Percentiles rank a stretch among this genome's conserved stretches.
Conservation (phyloP, 805 yeast genomes). For the Pichia insulana region DNA sequence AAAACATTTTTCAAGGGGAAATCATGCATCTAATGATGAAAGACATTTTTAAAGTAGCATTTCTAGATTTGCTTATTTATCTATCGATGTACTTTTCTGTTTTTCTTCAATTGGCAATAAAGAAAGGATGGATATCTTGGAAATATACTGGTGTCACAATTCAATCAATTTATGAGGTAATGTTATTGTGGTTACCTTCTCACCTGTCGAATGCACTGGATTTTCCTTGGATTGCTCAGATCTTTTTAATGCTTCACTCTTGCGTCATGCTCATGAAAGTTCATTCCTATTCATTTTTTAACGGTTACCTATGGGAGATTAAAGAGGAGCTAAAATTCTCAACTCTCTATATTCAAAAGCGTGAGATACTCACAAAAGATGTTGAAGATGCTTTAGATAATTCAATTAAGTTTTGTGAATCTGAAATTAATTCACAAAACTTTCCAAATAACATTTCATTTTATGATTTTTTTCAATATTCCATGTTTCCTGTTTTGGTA, state of each 20-base stretch:
- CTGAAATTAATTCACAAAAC: constrained; percentile 55
- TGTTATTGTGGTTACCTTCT: constrained; percentile 44
- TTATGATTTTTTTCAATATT: constrained; percentile 59
- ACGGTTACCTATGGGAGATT: constrained; percentile 78
- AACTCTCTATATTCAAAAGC: constrained; percentile 32
- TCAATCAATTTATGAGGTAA: constrained; percentile 47
- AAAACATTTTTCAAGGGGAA: constrained; percentile 40
- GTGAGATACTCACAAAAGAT: constrained; percentile 23
- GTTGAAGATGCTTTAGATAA: constrained; percentile 31
- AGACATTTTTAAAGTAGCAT: constrained; percentile 59
- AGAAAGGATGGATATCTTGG: constrained; percentile 48
- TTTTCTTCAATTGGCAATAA: constrained; percentile 48
- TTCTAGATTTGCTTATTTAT: constrained; percentile 73
- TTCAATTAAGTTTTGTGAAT: constrained; percentile 59
- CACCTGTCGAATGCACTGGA: constrained; percentile 44
- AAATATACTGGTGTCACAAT: constrained; percentile 50
- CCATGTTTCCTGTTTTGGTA: constrained; percentile 86
- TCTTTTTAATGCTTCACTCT: constrained; percentile 75
- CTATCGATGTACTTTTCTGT: constrained; percentile 52
- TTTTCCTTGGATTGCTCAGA: constrained; percentile 87
- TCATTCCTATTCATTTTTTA: constrained; percentile 88
- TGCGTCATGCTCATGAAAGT: constrained; percentile 87
- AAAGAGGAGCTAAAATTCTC: constrained; percentile 46
- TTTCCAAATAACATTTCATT: constrained; percentile 73
- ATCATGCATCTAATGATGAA: constrained; percentile 49